Evolutionary conservation across 495 filamentous ascomycete species (phyloP), one percentile per base, ranked within the genome.

Genomic region (Saxophila tyrrhenica): DNA sequence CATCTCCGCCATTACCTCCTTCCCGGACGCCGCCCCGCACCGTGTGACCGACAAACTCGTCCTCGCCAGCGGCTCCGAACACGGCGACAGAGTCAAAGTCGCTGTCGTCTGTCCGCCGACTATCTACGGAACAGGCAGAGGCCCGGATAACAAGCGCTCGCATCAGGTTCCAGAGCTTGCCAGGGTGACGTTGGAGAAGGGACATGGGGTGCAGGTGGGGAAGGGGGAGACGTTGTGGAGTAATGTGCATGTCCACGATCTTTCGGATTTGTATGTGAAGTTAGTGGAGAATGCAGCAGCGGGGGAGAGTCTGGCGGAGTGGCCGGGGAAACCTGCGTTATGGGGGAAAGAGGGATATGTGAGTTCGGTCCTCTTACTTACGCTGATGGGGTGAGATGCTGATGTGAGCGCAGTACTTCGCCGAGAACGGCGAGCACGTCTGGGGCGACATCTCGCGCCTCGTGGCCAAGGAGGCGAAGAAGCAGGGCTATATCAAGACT

Each of bases 81-180:
- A 75, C 48, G 68, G 73, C 3, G 67, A 72, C 38, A 74, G 65
- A 38, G 73, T 84, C 11, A 79, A 78, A 62, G 82, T 81, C 0
- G 84, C 87, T 1, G 80, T 94, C 64, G 75, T 92, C 21, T 86
- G 79, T 55, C 86, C 88, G 5, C 85, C 87, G 1, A 79, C 77
- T 3, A 92, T 94, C 64, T 91, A 90, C 64, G 88, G 86, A 7
- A 24, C 56, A 15, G 88, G 86, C 23, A 79, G 84, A 29, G 85
- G 88, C 0, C 75, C 86, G 1, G 76, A 72, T 42, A 92, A 91
- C 64, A 69, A 74, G 60, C 74, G 77, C 62, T 85, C 81, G 56
- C 65, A 77, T 49, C 86, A 92, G 61, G 75, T 83, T 0, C 81
- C 83, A 48, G 63, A 65, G 43, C 65, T 92, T 19, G 68, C 73